A percentile compares a stretch with the other conserved stretches of the same genome.
These are phyloP conservation scores for Stemphylium vesicarium DNA, from an alignment of 2,329 filamentous ascomycete genomes.

Conservation along the genomic window DNA sequence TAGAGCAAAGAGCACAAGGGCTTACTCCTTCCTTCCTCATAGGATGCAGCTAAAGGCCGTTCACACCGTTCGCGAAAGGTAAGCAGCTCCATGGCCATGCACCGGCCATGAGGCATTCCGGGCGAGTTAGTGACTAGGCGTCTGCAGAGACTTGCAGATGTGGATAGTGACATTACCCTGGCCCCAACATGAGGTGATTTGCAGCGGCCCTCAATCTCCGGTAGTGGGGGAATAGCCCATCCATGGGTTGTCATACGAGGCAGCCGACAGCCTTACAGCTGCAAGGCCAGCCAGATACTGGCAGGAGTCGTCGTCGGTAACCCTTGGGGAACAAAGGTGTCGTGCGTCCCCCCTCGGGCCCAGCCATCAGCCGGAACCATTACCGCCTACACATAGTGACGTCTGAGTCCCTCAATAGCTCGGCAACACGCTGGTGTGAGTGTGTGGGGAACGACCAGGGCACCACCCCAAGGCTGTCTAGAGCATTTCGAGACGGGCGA, in stretches of 20 bases:
- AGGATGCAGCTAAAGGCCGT: slow-evolving; percentile 22
- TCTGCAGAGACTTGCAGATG: slow-evolving; percentile 13
- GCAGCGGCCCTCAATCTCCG: slow-evolving; percentile 13
- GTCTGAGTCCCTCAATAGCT: slow-evolving; percentile 6
- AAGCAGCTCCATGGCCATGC: slow-evolving; percentile 13
- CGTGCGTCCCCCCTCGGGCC: not conserved
- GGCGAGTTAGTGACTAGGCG: slow-evolving; percentile 9
- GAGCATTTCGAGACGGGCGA: slow-evolving; percentile 24
- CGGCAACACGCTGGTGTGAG: slow-evolving; percentile 10
- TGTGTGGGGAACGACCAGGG: slow-evolving; percentile 16
- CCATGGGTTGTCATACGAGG: not conserved
- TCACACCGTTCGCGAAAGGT: slow-evolving; percentile 32
- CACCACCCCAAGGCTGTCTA: slow-evolving; percentile 18
- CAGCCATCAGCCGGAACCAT: slow-evolving; percentile 1
- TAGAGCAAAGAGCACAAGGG: slow-evolving; percentile 16
- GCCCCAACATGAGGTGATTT: slow-evolving; percentile 2
- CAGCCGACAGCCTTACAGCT: not conserved
- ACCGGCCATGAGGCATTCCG: slow-evolving; percentile 15
- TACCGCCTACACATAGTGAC: slow-evolving; percentile 4
- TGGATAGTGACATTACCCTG: slow-evolving; percentile 8
- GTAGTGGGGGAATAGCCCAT: slow-evolving; percentile 8
- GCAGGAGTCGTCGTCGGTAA: not conserved
- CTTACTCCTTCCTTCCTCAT: slow-evolving; percentile 16
- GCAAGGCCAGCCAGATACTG: not conserved
- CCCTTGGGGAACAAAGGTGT: not conserved